Evolutionary conservation across 345 rosid species (phyloP).

Genomic region (Anacardium occidentale): DNA sequence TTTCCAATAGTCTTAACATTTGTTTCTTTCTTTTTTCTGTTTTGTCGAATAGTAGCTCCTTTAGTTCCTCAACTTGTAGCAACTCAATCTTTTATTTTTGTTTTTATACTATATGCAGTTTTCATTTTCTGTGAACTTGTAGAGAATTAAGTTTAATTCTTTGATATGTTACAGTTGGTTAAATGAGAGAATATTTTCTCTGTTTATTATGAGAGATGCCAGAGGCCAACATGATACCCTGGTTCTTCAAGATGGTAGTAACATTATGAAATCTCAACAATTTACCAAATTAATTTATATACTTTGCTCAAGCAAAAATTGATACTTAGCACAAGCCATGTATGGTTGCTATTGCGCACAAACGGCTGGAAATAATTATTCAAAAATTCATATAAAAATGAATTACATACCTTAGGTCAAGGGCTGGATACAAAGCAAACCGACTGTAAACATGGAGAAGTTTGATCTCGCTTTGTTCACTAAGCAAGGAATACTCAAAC

Average conservation of each 20-base stretch:
- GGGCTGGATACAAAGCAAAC: too few species aligned
- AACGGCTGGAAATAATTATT: not conserved
- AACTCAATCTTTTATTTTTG: not conserved
- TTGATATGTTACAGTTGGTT: not conserved
- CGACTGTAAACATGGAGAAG: too few species aligned
- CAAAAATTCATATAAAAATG: not conserved
- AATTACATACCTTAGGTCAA: too few species aligned
- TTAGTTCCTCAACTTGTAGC: not conserved
- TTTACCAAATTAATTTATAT: not conserved
- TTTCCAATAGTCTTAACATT: too few species aligned
- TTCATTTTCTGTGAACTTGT: not conserved
- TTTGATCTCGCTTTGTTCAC: too few species aligned
- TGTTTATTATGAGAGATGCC: not conserved
- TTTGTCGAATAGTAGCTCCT: not conserved
- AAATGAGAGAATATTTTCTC: not conserved
- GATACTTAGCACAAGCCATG: not conserved
- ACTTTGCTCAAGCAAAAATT: not conserved
- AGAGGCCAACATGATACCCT: too few species aligned
- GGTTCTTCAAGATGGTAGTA: not conserved
- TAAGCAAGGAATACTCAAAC: too few species aligned
- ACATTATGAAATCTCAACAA: not conserved
- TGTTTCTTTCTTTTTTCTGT: not conserved
- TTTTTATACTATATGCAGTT: not conserved
- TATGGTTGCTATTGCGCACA: not conserved
- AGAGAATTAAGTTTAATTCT: not conserved